A percentile compares a stretch with the other conserved stretches of the same genome.
Conservation (phyloP, 768 basidiomycete species). For the Rhodosporidiobolus sp. region DNA sequence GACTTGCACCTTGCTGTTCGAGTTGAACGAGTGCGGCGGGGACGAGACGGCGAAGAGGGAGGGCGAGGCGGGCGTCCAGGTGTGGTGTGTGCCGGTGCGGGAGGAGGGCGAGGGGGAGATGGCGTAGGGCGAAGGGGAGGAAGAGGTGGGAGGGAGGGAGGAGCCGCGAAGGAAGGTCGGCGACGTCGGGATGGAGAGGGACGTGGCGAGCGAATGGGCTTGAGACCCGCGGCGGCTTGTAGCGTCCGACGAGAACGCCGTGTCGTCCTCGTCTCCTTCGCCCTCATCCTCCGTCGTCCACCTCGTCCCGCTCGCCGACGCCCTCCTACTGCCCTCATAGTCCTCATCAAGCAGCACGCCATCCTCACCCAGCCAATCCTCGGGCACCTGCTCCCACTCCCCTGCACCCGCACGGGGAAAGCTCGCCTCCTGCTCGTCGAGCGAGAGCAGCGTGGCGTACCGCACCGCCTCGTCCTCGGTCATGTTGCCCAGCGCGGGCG, state of each 20-base stretch:
- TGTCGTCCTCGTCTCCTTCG: constrained; percentile 7
- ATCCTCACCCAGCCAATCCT: constrained; percentile 24
- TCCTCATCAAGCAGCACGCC: constrained; percentile 28
- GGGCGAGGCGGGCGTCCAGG: constrained; percentile 19
- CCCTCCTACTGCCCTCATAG: neutral
- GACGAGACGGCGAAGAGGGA: constrained; percentile 11
- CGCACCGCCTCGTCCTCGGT: constrained; percentile 38
- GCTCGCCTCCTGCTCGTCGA: constrained; percentile 25
- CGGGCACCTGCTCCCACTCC: constrained; percentile 24
- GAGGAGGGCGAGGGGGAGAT: constrained; percentile 14
- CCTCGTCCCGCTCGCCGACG: neutral
- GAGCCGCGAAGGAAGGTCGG: constrained; percentile 21
- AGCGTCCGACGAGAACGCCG: neutral
- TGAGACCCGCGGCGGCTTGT: constrained; percentile 1
- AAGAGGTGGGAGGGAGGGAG: constrained; percentile 1
- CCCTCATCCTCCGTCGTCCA: neutral
- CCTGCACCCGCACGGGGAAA: neutral
- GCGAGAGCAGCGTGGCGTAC: constrained; percentile 31
- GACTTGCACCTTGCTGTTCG: constrained; percentile 26
- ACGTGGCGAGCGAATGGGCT: constrained; percentile 12
- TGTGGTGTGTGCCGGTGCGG: neutral
- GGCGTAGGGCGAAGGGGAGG: constrained; percentile 12
- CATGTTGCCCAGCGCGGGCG: constrained; percentile 30
- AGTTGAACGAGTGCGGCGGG: neutral
- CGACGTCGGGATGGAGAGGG: constrained; percentile 29